These are phyloP conservation scores for Alternaria tenuissima DNA, from an alignment of 2,329 filamentous ascomycete species.

Conservation along the genomic window DNA sequence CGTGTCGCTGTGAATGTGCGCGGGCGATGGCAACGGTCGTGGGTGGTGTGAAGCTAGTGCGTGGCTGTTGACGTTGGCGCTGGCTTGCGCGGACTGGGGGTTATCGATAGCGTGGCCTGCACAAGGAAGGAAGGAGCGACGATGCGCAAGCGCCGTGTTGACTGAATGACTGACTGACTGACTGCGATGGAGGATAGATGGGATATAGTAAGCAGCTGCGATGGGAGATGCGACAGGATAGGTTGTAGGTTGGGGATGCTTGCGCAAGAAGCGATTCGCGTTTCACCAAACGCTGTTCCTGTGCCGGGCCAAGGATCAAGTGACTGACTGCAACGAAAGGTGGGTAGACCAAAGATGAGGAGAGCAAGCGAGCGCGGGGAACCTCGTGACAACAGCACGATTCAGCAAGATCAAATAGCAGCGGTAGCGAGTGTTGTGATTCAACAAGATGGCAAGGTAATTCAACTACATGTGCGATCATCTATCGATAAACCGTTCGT, in stretches of 20 bases:
- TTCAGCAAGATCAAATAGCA: neutral
- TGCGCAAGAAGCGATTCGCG: slow-evolving; percentile 38
- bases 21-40: neutral
- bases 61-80: slow-evolving; percentile 8
- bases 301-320: slow-evolving; percentile 15
- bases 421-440: neutral
- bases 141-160: slow-evolving; percentile 5
- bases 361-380: slow-evolving; percentile 1
- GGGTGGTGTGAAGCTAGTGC: slow-evolving; percentile 10
- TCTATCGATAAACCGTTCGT: slow-evolving; percentile 6
- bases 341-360: slow-evolving; percentile 3
- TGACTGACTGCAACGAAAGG: slow-evolving; percentile 16
- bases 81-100: slow-evolving; percentile 12
- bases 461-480: neutral
- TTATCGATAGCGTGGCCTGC: slow-evolving; percentile 15
- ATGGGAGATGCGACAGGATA: slow-evolving; percentile 5
- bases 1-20: slow-evolving; percentile 6
- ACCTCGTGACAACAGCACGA: neutral
- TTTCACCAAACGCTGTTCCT: slow-evolving; percentile 47
- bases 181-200: slow-evolving; percentile 2
- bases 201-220: neutral
- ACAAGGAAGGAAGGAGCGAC: slow-evolving; percentile 5
- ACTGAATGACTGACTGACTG: neutral
- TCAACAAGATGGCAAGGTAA: neutral
- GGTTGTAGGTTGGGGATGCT: slow-evolving; percentile 11